These are phyloP conservation scores for Suillus lakei DNA, from an alignment of 768 basidiomycete genomes.

Conservation along the genomic window DNA sequence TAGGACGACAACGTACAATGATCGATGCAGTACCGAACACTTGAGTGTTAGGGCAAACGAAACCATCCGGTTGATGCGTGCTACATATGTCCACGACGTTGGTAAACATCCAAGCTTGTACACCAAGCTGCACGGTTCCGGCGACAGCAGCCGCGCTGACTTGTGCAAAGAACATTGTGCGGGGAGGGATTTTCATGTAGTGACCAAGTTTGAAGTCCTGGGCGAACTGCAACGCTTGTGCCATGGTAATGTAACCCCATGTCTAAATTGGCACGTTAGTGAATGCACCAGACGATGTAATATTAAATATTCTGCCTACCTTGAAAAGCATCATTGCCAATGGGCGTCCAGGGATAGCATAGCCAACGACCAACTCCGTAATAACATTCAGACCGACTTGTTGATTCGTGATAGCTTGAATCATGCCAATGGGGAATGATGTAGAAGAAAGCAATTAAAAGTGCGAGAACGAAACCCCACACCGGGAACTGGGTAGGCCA, in stretches of 20 bases:
- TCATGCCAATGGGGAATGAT: slow-evolving; percentile 80
- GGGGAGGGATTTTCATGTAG: slow-evolving; percentile 71
- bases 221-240: slow-evolving; percentile 68
- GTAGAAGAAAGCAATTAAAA: slow-evolving; percentile 59
- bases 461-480: slow-evolving; percentile 48
- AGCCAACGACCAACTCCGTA: slow-evolving; percentile 74
- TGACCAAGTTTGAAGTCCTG: slow-evolving; percentile 81
- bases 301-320: slow-evolving; percentile 48
- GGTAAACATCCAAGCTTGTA: slow-evolving; percentile 65
- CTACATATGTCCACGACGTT: slow-evolving; percentile 43
- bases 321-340: slow-evolving; percentile 84
- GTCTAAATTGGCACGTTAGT: slow-evolving; percentile 40
- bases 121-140: slow-evolving; percentile 68
- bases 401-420: slow-evolving; percentile 82
- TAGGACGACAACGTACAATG: slow-evolving; percentile 45
- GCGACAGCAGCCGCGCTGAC: slow-evolving; percentile 64
- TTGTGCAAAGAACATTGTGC: slow-evolving; percentile 73
- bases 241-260: slow-evolving; percentile 70
- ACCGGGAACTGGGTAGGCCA: slow-evolving; percentile 60
- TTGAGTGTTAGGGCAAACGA: slow-evolving; percentile 36
- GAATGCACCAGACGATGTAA: slow-evolving; percentile 17
- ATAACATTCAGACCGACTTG: slow-evolving; percentile 73
- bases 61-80: slow-evolving; percentile 24
- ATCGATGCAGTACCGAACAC: slow-evolving; percentile 60
- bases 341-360: slow-evolving; percentile 60